Percentiles rank a stretch among this genome's conserved stretches.
phyloP scores from a whole-genome alignment of 176 grass and related monocot species.

The Oryza glumipatula region DNA sequence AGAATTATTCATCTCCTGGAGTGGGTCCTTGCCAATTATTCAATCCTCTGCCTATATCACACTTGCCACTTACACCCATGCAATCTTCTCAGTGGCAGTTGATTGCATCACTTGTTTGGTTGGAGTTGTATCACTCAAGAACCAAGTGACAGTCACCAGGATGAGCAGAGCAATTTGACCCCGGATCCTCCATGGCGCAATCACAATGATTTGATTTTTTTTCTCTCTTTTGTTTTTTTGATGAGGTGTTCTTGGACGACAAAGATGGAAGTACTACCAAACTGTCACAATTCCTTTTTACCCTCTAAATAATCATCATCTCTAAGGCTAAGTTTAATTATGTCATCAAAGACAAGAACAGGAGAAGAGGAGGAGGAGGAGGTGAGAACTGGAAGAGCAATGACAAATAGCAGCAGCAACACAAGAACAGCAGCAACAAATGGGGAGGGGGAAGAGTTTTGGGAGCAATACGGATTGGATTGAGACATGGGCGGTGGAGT shows the following conservation, averaged over 20 bases:
- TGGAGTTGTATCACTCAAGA: conserved; percentile 20
- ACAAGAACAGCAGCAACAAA: conserved; percentile 42
- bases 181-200: conserved; percentile 23
- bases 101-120: conserved; percentile 42
- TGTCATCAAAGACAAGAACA: conserved; percentile 46
- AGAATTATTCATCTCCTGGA: conserved; percentile 35
- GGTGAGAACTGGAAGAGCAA: conserved; percentile 25
- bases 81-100: conserved; percentile 36
- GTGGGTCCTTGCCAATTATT: conserved; percentile 36
- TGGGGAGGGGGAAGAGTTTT: not conserved
- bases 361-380: conserved; percentile 1
- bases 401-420: conserved; percentile 44
- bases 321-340: conserved; percentile 48
- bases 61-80: conserved; percentile 23
- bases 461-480: not conserved
- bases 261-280: conserved; percentile 16
- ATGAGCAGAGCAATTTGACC: conserved; percentile 32
- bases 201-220: not conserved
- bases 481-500: not conserved
- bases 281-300: conserved; percentile 39
- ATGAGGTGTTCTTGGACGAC: not conserved
- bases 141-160: conserved; percentile 3
- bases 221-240: not conserved
- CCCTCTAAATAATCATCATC: conserved; percentile 53
- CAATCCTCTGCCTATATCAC: conserved; percentile 30